These are phyloP conservation scores for Tulasnella sp. DNA, from an alignment of 768 basidiomycete species.

Conservation along the genomic window DNA sequence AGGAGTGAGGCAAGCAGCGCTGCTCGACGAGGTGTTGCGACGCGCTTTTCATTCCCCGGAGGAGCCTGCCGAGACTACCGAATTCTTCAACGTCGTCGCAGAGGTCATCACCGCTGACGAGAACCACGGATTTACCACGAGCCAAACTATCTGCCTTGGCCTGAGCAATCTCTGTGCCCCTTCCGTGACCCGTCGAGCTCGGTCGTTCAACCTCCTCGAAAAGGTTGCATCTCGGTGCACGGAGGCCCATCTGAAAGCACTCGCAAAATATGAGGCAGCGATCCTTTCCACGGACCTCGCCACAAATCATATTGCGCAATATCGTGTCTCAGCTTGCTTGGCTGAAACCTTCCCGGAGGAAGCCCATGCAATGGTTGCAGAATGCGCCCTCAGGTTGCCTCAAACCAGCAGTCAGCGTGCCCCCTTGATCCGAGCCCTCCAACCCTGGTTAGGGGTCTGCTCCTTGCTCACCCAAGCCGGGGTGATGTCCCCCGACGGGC, in stretches of 20 bases:
- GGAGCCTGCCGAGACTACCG: slow-evolving; percentile 52
- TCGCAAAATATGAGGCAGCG: slow-evolving; percentile 69
- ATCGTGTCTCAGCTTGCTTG: slow-evolving; percentile 68
- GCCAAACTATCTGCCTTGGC: slow-evolving; percentile 70
- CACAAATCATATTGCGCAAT: slow-evolving; percentile 77
- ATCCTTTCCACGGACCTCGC: slow-evolving; percentile 67
- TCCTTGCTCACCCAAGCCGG: slow-evolving; percentile 60
- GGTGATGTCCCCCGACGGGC: slow-evolving; percentile 54
- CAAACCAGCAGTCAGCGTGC: slow-evolving; percentile 52
- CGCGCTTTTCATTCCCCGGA: slow-evolving; percentile 62
- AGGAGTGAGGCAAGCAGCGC: slow-evolving; percentile 49
- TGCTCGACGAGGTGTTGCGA: slow-evolving; percentile 62
- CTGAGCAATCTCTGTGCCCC: slow-evolving; percentile 82
- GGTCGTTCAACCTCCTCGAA: slow-evolving; percentile 70
- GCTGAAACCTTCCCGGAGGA: slow-evolving; percentile 69
- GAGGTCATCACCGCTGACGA: slow-evolving; percentile 58
- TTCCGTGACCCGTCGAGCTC: slow-evolving; percentile 56
- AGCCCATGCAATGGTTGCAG: slow-evolving; percentile 58
- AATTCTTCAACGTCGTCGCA: slow-evolving; percentile 74
- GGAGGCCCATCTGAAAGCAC: slow-evolving; percentile 47
- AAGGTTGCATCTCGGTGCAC: slow-evolving; percentile 62
- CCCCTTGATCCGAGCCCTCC: slow-evolving; percentile 69
- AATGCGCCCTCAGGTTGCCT: slow-evolving; percentile 70
- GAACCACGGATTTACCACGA: slow-evolving; percentile 61
- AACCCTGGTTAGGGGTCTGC: slow-evolving; percentile 78